A percentile compares a stretch with the other conserved stretches of the same genome.
Conservation (phyloP, 139 green algal genomes). For the Closterium sp. region DNA sequence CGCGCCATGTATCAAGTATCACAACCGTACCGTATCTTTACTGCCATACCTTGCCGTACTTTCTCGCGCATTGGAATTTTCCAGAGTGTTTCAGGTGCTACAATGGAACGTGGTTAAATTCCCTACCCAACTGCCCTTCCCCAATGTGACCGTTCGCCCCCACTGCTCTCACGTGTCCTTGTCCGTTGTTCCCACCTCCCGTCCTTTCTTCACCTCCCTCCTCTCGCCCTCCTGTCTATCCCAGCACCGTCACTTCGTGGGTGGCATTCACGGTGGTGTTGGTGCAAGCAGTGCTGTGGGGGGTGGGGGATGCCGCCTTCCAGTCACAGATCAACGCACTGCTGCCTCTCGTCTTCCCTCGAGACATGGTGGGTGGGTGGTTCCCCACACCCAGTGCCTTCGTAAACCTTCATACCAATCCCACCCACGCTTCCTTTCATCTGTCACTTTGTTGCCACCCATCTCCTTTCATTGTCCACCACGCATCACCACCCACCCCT, state of each 20-base stretch:
- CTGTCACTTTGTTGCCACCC: too few species aligned
- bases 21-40: not conserved
- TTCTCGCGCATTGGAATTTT: too few species aligned
- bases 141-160: too few species aligned
- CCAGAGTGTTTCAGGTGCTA: too few species aligned
- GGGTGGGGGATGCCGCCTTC: constrained; percentile 19
- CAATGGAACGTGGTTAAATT: too few species aligned
- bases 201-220: not conserved
- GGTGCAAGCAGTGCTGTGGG: constrained; percentile 13
- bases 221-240: not conserved
- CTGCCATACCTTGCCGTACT: not conserved
- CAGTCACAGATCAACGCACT: constrained; percentile 33
- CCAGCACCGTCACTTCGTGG: not conserved
- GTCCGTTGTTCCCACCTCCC: not conserved
- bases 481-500: too few species aligned
- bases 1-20: too few species aligned
- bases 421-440: not conserved
- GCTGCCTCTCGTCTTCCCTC: not conserved
- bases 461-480: too few species aligned
- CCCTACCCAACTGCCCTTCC: too few species aligned
- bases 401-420: not conserved
- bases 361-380: constrained; percentile 28
- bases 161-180: not conserved
- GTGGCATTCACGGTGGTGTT: not conserved
- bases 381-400: not conserved